A percentile compares a stretch with the other conserved stretches of the same genome.
phyloP scores from a whole-genome alignment of 1,284 basidiomycete genomes.

The Papiliotrema flavescens region DNA sequence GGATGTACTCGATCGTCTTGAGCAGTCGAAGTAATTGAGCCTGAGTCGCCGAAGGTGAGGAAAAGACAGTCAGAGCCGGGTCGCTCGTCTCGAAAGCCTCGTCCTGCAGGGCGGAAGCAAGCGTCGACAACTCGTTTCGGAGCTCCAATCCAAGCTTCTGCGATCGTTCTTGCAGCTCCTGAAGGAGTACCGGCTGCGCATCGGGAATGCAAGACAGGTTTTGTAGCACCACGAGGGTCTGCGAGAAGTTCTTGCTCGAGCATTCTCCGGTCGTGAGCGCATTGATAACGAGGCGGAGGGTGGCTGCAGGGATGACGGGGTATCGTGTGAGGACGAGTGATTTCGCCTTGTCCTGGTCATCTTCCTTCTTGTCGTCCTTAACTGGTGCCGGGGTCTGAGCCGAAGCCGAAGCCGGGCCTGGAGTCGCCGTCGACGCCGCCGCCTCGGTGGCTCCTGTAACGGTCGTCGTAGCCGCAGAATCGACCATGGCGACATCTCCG shows the following conservation, averaged over 20 bases:
- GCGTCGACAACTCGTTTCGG: constrained; percentile 69
- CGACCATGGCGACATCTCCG: background rate
- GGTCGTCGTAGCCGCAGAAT: background rate
- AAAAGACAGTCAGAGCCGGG: constrained; percentile 69
- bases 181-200: constrained; percentile 77
- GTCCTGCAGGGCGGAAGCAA: constrained; percentile 61
- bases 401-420: constrained; percentile 1
- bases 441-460: background rate
- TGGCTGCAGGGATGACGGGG: constrained; percentile 74
- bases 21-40: constrained; percentile 87
- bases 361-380: constrained; percentile 1
- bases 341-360: background rate
- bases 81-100: constrained; percentile 57
- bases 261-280: constrained; percentile 91
- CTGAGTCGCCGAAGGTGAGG: constrained; percentile 84
- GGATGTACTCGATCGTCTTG: constrained; percentile 95
- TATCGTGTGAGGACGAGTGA: constrained; percentile 44
- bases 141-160: constrained; percentile 77
- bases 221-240: constrained; percentile 83
- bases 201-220: constrained; percentile 82
- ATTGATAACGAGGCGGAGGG: constrained; percentile 85
- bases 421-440: constrained; percentile 1
- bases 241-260: constrained; percentile 87
- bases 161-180: constrained; percentile 76
- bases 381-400: background rate